A percentile compares a stretch with the other conserved stretches of the same genome.
phyloP scores from a whole-genome alignment of 2,329 filamentous ascomycete species.

The Apiospora marii region DNA sequence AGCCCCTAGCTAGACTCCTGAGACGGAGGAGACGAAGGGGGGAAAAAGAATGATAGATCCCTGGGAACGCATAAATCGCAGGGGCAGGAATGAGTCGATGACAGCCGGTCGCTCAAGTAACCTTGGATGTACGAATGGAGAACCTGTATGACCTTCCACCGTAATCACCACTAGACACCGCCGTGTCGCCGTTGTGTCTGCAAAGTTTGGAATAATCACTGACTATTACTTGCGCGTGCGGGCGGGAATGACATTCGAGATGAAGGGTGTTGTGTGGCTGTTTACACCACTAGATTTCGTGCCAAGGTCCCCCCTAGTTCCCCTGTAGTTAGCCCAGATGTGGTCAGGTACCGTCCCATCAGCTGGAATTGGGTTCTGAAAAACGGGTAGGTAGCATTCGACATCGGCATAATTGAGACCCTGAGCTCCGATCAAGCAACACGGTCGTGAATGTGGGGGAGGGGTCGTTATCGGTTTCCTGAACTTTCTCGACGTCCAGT shows the following conservation, averaged over 20 bases:
- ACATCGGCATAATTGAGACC: constrained; percentile 14
- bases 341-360: constrained; percentile 16
- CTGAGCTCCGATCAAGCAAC: constrained; percentile 10
- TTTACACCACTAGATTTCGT: background rate
- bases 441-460: constrained; percentile 13
- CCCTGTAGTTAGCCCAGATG: background rate
- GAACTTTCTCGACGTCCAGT: constrained; percentile 16
- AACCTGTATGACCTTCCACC: background rate
- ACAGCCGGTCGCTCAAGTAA: constrained; percentile 10
- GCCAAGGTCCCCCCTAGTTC: constrained; percentile 11
- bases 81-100: constrained; percentile 6
- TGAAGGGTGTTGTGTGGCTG: constrained; percentile 15
- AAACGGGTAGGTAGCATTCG: background rate
- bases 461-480: background rate
- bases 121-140: background rate
- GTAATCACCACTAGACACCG: background rate
- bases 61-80: constrained; percentile 10
- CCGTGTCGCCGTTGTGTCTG: background rate
- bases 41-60: constrained; percentile 1
- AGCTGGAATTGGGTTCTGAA: constrained; percentile 8
- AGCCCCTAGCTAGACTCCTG: constrained; percentile 4
- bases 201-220: constrained; percentile 1
- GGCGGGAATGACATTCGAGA: background rate
- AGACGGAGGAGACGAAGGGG: background rate
- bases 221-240: background rate